phyloP scores from a whole-genome alignment of 139 green algal species.

The Diplosphaera chodatii region DNA sequence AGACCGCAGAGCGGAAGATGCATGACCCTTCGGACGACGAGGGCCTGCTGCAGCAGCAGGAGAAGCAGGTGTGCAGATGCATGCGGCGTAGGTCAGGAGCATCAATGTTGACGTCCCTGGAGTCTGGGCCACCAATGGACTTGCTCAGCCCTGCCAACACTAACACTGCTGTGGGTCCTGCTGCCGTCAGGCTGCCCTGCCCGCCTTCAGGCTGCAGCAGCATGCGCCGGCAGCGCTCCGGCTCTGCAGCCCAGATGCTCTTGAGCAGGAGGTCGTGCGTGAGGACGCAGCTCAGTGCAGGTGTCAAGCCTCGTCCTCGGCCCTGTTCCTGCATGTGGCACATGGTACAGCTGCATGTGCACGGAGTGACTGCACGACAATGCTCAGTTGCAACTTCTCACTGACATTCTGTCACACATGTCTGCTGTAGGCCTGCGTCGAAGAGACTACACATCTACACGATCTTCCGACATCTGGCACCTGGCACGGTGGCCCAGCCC shows the following conservation, averaged over 20 bases:
- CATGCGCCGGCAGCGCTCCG: background rate
- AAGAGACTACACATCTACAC: background rate
- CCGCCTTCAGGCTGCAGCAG: background rate
- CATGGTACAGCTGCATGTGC: too few relatives aligned
- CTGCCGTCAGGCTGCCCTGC: background rate
- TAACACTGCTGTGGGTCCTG: too few relatives aligned
- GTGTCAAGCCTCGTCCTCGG: background rate
- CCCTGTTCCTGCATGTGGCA: too few relatives aligned
- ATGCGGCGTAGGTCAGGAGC: background rate
- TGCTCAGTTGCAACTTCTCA: too few relatives aligned
- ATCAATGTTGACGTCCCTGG: too few relatives aligned
- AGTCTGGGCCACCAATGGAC: too few relatives aligned
- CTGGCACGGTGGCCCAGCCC: background rate
- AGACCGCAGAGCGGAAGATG: background rate
- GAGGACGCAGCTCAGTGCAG: background rate
- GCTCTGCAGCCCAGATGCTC: background rate
- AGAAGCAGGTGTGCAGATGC: background rate
- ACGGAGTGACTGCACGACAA: too few relatives aligned
- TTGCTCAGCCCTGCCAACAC: too few relatives aligned
- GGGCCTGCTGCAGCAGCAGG: background rate
- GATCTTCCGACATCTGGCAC: slow-evolving; percentile 9
- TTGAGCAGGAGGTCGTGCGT: background rate
- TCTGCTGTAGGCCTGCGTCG: background rate
- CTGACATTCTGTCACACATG: too few relatives aligned
- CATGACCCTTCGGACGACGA: background rate